Evolutionary conservation across 2,329 filamentous ascomycete species (phyloP), one percentile per base, ranked within the genome.

Genomic region (Geosmithia putterillii): DNA sequence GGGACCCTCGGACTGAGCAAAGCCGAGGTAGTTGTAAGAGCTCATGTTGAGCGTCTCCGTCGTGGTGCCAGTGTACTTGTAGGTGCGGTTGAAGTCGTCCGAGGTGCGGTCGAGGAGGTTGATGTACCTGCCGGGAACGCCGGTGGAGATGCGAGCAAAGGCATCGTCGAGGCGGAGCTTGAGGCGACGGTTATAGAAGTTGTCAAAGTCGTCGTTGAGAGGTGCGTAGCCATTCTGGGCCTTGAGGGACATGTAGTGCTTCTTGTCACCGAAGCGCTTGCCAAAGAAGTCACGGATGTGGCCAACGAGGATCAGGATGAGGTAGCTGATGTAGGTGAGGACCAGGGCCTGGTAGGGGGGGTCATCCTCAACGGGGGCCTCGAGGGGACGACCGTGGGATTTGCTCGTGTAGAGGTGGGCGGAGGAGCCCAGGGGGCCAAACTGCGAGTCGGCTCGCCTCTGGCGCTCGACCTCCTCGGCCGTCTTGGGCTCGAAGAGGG

Each of bases 1-100:
- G 36, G 92, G 90, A 10, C 92, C 92, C 51, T 96, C 89, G 0
- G 92, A 95, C 62, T 98, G 92, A 42, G 92, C 92, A 56, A 98
- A 98, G 38, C 92, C 92, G 20, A 98, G 84, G 60, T 98, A 98
- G 65, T 98, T 98, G 74, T 98, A 98, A 1, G 92, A 98, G 69
- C 90, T 95, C 83, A 98, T 84, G 66, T 98, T 98, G 54, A 98
- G 70, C 0, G 92, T 96, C 64, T 98, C 87, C 1, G 90, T 96
- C 46, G 79, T 83, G 40, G 87, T 94, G 45, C 92, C 92, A 2
- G 86, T 89, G 62, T 88, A 81, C 59, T 85, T 78, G 70, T 95
- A 98, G 46, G 83, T 82, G 56, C 83, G 75, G 66, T 98, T 98
- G 70, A 86, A 88, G 59, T 98, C 87, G 57, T 90, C 76, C 3